Percentiles rank a stretch among this genome's conserved stretches.
Conservation (phyloP, 495 filamentous ascomycete genomes). For the Immersiella caudata region DNA sequence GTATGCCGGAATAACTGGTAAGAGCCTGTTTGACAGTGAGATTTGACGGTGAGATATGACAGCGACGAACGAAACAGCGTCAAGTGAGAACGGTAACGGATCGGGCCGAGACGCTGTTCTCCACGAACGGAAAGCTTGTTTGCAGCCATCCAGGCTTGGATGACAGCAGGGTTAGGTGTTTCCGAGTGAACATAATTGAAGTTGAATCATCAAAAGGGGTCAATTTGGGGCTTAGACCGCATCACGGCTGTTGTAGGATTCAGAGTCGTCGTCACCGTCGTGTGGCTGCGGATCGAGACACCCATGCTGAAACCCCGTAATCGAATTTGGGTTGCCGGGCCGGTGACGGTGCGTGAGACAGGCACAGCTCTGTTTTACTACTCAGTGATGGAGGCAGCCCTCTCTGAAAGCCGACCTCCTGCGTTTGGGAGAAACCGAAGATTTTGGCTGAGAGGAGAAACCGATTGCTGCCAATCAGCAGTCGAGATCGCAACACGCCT, state of each 20-base stretch:
- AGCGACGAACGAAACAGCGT: background rate
- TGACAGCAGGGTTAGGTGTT: background rate
- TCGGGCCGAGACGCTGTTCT: background rate
- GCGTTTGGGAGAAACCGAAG: background rate
- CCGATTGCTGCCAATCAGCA: background rate
- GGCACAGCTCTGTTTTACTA: background rate
- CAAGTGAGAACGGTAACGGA: background rate
- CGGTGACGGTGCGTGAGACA: background rate
- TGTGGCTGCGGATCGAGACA: background rate
- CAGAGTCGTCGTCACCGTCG: background rate
- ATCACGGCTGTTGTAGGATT: background rate
- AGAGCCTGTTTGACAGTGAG: no score
- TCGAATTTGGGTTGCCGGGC: background rate
- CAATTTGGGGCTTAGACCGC: background rate
- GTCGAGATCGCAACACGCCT: background rate
- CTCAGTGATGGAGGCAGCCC: background rate
- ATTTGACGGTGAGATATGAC: background rate
- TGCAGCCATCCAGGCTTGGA: background rate
- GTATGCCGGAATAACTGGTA: no score
- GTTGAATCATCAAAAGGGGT: no score
- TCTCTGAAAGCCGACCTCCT: background rate
- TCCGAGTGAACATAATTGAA: background rate
- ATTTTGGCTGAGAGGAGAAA: background rate
- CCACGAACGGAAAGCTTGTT: background rate
- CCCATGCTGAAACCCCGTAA: background rate